These are phyloP conservation scores for Penicillium tannophilum DNA, from an alignment of 495 filamentous ascomycete species.

Conservation along the genomic window DNA sequence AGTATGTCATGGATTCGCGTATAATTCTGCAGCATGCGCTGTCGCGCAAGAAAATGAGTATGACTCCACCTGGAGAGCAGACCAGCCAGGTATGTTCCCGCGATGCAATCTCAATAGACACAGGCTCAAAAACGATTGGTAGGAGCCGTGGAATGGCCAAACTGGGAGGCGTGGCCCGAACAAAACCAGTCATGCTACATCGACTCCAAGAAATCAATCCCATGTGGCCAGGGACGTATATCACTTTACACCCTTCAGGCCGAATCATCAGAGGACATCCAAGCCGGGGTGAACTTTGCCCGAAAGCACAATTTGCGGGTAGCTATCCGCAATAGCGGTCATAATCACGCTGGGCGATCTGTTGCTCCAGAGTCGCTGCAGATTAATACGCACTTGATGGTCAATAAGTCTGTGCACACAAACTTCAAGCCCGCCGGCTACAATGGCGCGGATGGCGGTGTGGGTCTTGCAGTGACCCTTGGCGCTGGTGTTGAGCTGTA, in stretches of 20 bases:
- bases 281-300: constrained; percentile 34
- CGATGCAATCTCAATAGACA: background rate
- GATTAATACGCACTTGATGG: constrained; percentile 46
- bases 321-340: constrained; percentile 60
- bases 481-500: constrained; percentile 54
- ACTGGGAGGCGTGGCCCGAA: constrained; percentile 57
- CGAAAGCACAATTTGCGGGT: constrained; percentile 38
- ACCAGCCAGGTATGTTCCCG: constrained; percentile 2
- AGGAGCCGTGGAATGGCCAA: constrained; percentile 46
- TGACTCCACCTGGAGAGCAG: background rate
- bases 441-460: background rate
- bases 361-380: constrained; percentile 51
- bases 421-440: constrained; percentile 4
- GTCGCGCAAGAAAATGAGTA: background rate
- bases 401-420: background rate
- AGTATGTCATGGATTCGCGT: background rate
- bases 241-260: constrained; percentile 42
- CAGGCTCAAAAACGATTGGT: background rate
- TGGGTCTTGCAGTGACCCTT: constrained; percentile 40
- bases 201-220: constrained; percentile 41
- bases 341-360: constrained; percentile 56
- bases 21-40: background rate
- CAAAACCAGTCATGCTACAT: constrained; percentile 55
- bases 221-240: constrained; percentile 35
- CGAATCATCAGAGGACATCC: constrained; percentile 35